phyloP scores from a whole-genome alignment of 129 eudicot genomes.

The Saposhnikovia divaricata region DNA sequence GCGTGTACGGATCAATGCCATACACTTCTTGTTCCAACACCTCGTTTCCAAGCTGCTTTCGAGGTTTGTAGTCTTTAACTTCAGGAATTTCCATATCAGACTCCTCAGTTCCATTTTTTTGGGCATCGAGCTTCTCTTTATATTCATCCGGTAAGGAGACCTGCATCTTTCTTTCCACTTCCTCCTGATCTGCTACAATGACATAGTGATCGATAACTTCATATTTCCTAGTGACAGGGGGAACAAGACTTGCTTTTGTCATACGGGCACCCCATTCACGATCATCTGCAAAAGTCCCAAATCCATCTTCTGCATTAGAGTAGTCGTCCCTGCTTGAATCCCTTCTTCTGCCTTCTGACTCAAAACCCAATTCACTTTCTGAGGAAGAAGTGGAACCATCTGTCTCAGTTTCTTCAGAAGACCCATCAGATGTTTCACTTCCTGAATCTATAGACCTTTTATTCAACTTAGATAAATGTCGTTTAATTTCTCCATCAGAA shows the following conservation, averaged over 20 bases:
- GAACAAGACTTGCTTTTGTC: slow-evolving; percentile 97
- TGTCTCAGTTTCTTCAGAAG: slow-evolving; percentile 64
- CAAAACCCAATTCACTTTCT: slow-evolving; percentile 56
- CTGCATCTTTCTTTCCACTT: slow-evolving; percentile 80
- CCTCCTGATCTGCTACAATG: slow-evolving; percentile 80
- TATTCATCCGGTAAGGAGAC: slow-evolving; percentile 87
- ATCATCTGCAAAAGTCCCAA: slow-evolving; percentile 63
- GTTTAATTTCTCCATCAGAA: slow-evolving; percentile 76
- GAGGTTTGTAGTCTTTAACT: slow-evolving; percentile 86
- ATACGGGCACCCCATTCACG: slow-evolving; percentile 99
- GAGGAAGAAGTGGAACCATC: slow-evolving; percentile 54
- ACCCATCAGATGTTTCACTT: slow-evolving; percentile 79
- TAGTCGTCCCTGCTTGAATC: slow-evolving; percentile 45
- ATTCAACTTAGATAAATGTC: slow-evolving; percentile 64
- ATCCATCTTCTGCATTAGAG: slow-evolving; percentile 53
- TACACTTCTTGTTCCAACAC: slow-evolving; percentile 97
- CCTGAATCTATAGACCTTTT: slow-evolving; percentile 59
- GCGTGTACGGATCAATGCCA: slow-evolving; percentile 97
- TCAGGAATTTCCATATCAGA: slow-evolving; percentile 97
- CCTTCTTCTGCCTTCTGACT: slow-evolving; percentile 32
- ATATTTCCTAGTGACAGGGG: slow-evolving; percentile 93
- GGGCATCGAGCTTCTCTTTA: slow-evolving; percentile 70
- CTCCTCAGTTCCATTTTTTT: slow-evolving; percentile 86
- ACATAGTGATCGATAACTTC: slow-evolving; percentile 91
- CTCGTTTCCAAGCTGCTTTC: slow-evolving; percentile 85